A percentile compares a stretch with the other conserved stretches of the same genome.
phyloP scores from a whole-genome alignment of 2,329 filamentous ascomycete genomes.

The Stemphylium lycopersici region DNA sequence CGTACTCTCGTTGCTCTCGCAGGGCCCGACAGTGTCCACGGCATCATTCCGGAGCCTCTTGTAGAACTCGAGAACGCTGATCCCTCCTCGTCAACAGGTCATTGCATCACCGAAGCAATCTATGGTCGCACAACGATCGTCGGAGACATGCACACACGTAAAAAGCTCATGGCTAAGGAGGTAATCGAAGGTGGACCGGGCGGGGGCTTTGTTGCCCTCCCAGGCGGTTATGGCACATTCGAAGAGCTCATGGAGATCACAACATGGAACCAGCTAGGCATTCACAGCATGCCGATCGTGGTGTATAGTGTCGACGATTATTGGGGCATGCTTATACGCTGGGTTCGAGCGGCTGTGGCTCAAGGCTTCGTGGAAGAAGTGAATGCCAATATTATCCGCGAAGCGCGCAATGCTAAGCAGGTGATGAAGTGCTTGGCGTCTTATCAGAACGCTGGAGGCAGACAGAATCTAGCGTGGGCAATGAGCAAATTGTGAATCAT shows the following conservation, averaged over 20 bases:
- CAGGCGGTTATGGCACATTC: constrained; percentile 90
- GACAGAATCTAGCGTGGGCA: background rate
- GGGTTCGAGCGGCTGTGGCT: background rate
- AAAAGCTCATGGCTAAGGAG: too few relatives aligned
- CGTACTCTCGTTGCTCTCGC: too few relatives aligned
- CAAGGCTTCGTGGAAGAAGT: background rate
- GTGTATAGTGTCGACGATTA: constrained; percentile 88
- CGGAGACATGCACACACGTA: too few relatives aligned
- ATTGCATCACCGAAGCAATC: too few relatives aligned
- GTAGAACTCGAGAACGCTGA: too few relatives aligned
- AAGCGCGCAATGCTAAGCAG: background rate
- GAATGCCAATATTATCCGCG: background rate
- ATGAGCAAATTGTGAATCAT: background rate
- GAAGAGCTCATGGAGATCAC: constrained; percentile 92
- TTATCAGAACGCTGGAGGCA: background rate
- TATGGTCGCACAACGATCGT: too few relatives aligned
- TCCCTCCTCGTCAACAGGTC: too few relatives aligned
- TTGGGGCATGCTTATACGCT: constrained; percentile 57
- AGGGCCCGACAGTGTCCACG: too few relatives aligned
- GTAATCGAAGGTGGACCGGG: too few relatives aligned
- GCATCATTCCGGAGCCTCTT: too few relatives aligned
- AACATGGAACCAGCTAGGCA: constrained; percentile 96
- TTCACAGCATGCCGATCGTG: constrained; percentile 76
- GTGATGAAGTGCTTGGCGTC: background rate
- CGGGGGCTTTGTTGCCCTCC: constrained; percentile 90